Conservation (phyloP, 2,329 filamentous ascomycete species). For the Madurella fahalii region DNA sequence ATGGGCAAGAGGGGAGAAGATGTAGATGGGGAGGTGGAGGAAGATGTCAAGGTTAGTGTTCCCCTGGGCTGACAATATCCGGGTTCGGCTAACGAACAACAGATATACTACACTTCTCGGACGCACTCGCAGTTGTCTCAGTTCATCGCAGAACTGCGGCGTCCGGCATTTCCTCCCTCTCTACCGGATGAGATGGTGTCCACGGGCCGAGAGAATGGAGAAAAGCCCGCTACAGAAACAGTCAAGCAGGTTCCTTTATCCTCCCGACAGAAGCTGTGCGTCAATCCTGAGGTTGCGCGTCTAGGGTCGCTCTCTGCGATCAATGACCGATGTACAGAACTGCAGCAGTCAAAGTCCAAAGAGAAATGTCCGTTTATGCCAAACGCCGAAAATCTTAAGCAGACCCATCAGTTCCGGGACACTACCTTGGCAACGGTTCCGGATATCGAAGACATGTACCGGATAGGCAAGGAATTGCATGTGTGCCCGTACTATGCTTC, state of each 20-base stretch:
- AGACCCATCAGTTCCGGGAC: conserved; percentile 80
- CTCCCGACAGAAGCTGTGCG: conserved; percentile 83
- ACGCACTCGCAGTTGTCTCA: conserved; percentile 91
- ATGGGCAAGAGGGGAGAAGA: conserved; percentile 29
- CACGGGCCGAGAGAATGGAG: neutral
- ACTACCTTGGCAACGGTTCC: conserved; percentile 76
- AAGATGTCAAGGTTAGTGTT: conserved; percentile 61
- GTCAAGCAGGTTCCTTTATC: conserved; percentile 81
- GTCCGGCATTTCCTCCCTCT: conserved; percentile 72
- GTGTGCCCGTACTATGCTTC: conserved; percentile 98
- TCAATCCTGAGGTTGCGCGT: conserved; percentile 75
- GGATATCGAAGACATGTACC: conserved; percentile 87
- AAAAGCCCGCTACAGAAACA: conserved; percentile 42
- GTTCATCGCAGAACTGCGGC: conserved; percentile 76
- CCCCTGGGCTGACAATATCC: neutral
- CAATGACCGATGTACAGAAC: conserved; percentile 86
- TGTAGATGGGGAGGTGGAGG: conserved; percentile 46
- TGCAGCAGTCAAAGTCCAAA: conserved; percentile 69
- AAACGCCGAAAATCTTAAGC: conserved; percentile 66
- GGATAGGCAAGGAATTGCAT: conserved; percentile 70
- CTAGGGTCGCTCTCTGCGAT: conserved; percentile 73
- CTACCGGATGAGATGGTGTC: conserved; percentile 44
- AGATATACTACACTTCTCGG: conserved; percentile 86
- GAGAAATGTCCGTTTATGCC: conserved; percentile 74
- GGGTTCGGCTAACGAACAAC: conserved; percentile 14